Evolutionary conservation across 208 protist species (phyloP), one percentile per base, ranked within the genome.

Genomic region (Leishmania tropica): DNA sequence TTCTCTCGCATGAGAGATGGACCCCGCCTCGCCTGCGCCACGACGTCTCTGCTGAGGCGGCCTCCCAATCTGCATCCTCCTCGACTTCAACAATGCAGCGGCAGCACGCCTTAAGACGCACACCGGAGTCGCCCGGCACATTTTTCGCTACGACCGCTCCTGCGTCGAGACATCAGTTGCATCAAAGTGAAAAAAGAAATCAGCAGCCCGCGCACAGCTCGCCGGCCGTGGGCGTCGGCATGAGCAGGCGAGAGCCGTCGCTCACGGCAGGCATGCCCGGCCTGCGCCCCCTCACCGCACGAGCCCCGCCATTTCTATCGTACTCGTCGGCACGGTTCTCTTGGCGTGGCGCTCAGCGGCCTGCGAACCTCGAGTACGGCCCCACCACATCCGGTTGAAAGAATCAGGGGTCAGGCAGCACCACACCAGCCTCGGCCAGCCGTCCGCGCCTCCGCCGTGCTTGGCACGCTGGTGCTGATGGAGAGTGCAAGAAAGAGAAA

Each of bases 351-450:
- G 15, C 71, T n/a, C 40, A 15, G 15, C 48, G 21, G 47, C 47
- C 71, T 21, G 48, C 75, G 51, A 21, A n/a, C 6, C 35, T 83
- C 40, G 47, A 83, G 74, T 83, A 83, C 58, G 80, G 80, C 0
- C 80, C 80, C n/a, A 65, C 48, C 80, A 35, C 58, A 31, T 79
- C 73, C 1, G 74, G 73, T 6, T 83, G 56, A 74, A 13, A 13
- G 45, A 31, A 31, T 31, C 60, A 37, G 31, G n/a, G n/a, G 3
- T 40, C 60, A 2, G n/a, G n/a, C n/a, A 67, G 28, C 24, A 37
- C 13, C 3, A 37, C 60, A 67, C 6, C 11, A 37, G 13, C n/a
- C 60, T 37, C 60, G n/a, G n/a, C 31, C n/a, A 67, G 60, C 28
- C 3, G 6, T 7, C 11, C n/a, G 60, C n/a, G 60, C 13, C 60